Evolutionary conservation across 2,329 filamentous ascomycete genomes (phyloP), one percentile per base, ranked within the genome.

Genomic region (Exophiala spinifera): DNA sequence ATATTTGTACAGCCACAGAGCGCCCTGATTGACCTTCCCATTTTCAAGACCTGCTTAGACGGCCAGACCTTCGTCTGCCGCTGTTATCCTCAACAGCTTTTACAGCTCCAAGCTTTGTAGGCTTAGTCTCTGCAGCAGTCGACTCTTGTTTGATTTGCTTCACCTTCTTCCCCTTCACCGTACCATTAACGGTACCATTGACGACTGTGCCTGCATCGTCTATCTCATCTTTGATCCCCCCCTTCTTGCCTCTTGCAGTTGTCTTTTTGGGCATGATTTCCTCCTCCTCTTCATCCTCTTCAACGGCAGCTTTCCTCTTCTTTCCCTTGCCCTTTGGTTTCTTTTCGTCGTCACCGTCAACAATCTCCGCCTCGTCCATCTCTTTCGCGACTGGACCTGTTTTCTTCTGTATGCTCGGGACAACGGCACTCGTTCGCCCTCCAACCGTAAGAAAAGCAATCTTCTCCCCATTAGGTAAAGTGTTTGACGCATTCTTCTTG

Each of bases 381-480:
- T 82, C 81, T 4, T 77, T 80, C 15, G 79, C 76, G 14, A 83
- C 80, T 28, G 77, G 73, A 1, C 78, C 82, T 1, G 81, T 84
- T 76, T 95, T 96, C 76, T 91, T 95, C 74, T 97, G 94, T 23
- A 94, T 74, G 11, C 79, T 83, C 0, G 91, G 91, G 0, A 95
- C 90, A 49, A 92, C 87, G 45, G 91, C 95, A 66, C 89, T 96
- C 3, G 94, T 97, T 43, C 94, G 79, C 1, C 92, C 91, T 0
- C 92, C 92, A 0, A 97, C 92, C 0, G 87, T 96, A 46, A 97
- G 72, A 66, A 92, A 94, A 0, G 85, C 84, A 43, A 97, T 85
- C 70, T 87, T 91, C 60, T 91, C 86, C 0, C 94, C 94, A 61
- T 84, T 95, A 0, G 92, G 92, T 23, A 97, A 72, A 46, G 79